Percentiles rank a stretch among this genome's conserved stretches.
Evolutionary conservation across 2,329 filamentous ascomycete genomes (phyloP).

Genomic region (Scedosporium minutisporum): DNA sequence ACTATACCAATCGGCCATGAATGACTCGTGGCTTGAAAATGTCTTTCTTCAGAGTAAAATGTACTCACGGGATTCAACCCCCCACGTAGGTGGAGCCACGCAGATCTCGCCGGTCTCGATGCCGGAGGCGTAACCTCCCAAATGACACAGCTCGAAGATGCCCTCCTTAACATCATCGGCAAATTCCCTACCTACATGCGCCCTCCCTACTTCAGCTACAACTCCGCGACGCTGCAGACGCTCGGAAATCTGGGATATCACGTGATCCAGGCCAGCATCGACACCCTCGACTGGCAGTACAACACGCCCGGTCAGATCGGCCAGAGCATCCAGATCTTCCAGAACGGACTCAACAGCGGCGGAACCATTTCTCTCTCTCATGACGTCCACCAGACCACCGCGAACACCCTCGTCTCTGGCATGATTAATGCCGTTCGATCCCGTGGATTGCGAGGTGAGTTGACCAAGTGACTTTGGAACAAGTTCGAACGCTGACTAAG

Average conservation of each 20-base stretch:
- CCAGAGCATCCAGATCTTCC: constrained; percentile 29
- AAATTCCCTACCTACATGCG: constrained; percentile 34
- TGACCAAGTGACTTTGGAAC: background rate
- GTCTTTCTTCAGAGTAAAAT: background rate
- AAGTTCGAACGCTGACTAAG: background rate
- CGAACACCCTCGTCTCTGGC: constrained; percentile 24
- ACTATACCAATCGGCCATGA: constrained; percentile 9
- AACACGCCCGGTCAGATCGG: constrained; percentile 38
- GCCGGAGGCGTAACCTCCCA: constrained; percentile 24
- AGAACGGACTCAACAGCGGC: constrained; percentile 15
- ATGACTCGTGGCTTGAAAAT: background rate
- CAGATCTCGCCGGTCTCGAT: constrained; percentile 26
- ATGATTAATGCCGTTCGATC: constrained; percentile 9
- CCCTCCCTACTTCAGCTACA: constrained; percentile 35
- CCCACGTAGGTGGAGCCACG: constrained; percentile 29
- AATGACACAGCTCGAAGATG: constrained; percentile 35
- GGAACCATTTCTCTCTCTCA: constrained; percentile 43
- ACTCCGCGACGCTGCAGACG: constrained; percentile 20
- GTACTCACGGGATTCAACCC: background rate
- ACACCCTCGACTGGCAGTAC: constrained; percentile 52
- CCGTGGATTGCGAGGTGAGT: constrained; percentile 7
- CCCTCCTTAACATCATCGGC: constrained; percentile 30
- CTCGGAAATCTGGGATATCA: constrained; percentile 40
- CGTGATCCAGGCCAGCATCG: constrained; percentile 45
- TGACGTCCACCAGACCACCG: constrained; percentile 40